A percentile compares a stretch with the other conserved stretches of the same genome.
Evolutionary conservation across 2,329 filamentous ascomycete species (phyloP).

Genomic region (Penicillium sp.): DNA sequence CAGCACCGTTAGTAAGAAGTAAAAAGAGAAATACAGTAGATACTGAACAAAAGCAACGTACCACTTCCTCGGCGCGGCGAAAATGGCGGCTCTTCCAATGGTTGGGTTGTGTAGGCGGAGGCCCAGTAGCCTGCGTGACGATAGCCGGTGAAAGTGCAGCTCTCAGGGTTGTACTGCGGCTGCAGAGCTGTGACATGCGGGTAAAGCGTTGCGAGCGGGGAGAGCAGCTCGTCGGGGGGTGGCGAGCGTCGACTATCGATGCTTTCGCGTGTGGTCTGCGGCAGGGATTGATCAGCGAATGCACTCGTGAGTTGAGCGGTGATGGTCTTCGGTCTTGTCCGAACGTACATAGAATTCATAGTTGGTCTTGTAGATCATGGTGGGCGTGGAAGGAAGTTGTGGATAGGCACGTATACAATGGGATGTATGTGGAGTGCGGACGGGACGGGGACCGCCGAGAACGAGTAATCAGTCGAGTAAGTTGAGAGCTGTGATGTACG

Average conservation of each 20-base stretch:
- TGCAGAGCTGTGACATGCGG: slow-evolving; percentile 44
- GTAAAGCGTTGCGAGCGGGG: slow-evolving; percentile 40
- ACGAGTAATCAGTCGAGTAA: neutral
- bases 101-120: slow-evolving; percentile 35
- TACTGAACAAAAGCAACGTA: slow-evolving; percentile 21
- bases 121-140: slow-evolving; percentile 38
- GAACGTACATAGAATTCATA: slow-evolving; percentile 45
- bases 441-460: slow-evolving; percentile 4
- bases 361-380: slow-evolving; percentile 46
- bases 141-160: slow-evolving; percentile 37
- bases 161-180: slow-evolving; percentile 36
- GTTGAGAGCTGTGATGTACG: neutral
- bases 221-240: slow-evolving; percentile 37
- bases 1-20: neutral
- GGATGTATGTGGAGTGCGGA: neutral
- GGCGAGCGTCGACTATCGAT: slow-evolving; percentile 34
- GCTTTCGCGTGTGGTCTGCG: slow-evolving; percentile 32
- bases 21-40: slow-evolving; percentile 14
- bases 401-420: neutral
- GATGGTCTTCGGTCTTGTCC: neutral
- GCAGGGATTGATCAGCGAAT: slow-evolving; percentile 8
- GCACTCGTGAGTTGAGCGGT: neutral
- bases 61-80: slow-evolving; percentile 32
- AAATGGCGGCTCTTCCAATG: slow-evolving; percentile 27
- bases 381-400: slow-evolving; percentile 11